Evolutionary conservation across 1,284 basidiomycete genomes (phyloP), one percentile per base, ranked within the genome.

Genomic region (Xerocomus nothofagi): DNA sequence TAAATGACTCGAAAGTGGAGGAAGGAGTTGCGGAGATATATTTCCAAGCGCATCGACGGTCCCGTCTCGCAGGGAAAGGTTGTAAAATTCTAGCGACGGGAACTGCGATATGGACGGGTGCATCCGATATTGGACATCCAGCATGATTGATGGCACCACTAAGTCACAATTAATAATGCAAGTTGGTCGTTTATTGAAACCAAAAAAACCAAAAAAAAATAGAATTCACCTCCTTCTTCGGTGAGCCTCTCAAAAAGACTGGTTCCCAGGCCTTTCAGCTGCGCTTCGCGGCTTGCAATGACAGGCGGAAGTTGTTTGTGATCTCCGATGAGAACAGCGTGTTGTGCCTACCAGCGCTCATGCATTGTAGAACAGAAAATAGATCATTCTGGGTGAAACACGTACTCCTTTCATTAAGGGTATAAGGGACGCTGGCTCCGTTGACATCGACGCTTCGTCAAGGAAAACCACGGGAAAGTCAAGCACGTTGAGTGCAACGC

Each of bases 251-350:
- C 94, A 58, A 98, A 98, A 24, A 98, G 74, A 69, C 90, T 93
- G 17, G 82, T 79, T 2, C 84, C 84, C 15, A 95, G 74, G 1
- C 91, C 92, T 18, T 81, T 80, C 17, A 76, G 70, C 60, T 81
- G 78, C 1, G 88, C 91, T 60, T 87, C 82, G 32, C 76, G 75
- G 57, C 83, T 89, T 8, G 81, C 77, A 53, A 96, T 91, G 47
- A 97, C 84, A 0, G 95, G 93, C 18, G 94, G 92, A n/a, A 97
- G 76, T 67, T 98, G 95, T 67, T 95, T 95, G 71, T 98, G 95
- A 71, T 98, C 95, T 26, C 94, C 95, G 55, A 98, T 95, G 45
- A 98, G 81, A 4, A 90, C 83, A 27, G 93, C 76, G 59, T 98
- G 94, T 41, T 77, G 78, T 20, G 88, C 88, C 84, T 87, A 46